phyloP scores from a whole-genome alignment of 2,329 filamentous ascomycete species.

The Colletotrichum filicis region DNA sequence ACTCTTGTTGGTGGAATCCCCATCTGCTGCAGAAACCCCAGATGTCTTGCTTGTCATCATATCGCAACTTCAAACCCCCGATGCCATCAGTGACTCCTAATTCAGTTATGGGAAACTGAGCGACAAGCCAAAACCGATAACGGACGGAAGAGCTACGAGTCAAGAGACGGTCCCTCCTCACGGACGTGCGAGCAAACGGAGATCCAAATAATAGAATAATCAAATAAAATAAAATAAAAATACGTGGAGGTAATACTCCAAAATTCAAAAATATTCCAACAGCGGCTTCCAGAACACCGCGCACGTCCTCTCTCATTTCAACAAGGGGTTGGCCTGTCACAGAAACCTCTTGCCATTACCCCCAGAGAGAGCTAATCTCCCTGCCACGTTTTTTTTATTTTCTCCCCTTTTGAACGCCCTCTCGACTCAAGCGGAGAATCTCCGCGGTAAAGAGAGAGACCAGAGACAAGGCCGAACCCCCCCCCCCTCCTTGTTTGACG shows the following conservation, averaged over 20 bases:
- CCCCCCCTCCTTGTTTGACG: conserved; percentile 6
- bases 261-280: conserved; percentile 23
- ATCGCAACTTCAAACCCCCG: background rate
- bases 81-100: background rate
- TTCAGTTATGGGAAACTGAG: no score
- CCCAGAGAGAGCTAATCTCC: conserved; percentile 21
- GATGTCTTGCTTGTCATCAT: no score
- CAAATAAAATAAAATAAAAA: background rate
- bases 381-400: conserved; percentile 24
- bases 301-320: conserved; percentile 27
- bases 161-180: conserved; percentile 19
- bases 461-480: conserved; percentile 7
- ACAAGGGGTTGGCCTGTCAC: conserved; percentile 30
- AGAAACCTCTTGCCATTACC: conserved; percentile 9
- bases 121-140: background rate
- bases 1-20: background rate
- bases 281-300: conserved; percentile 28
- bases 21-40: conserved; percentile 1
- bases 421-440: conserved; percentile 31
- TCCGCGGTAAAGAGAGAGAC: conserved; percentile 20
- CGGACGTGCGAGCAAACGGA: conserved; percentile 3
- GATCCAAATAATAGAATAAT: background rate
- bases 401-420: background rate
- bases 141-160: background rate
- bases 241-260: background rate